Base-by-base conservation (phyloP, 345 rosid genomes). In the Clarkia xantiana region DNA sequence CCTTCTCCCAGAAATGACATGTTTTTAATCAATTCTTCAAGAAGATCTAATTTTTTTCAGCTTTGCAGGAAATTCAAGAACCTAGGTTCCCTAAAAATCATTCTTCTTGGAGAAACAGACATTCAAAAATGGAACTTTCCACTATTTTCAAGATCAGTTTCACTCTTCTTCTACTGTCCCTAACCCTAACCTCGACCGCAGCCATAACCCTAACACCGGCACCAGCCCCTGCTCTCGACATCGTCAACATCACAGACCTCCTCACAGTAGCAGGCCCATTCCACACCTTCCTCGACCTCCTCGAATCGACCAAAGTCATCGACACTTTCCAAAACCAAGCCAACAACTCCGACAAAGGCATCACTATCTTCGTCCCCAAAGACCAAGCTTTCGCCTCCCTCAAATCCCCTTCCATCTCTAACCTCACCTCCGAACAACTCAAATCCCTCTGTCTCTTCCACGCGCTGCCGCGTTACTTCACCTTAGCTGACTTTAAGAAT, bases 321-420 rank as follows among this genome's bases (percentile, higher is more conserved):
- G 88, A 77, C 11, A 86, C 93, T 23, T 76, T 90, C 72, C 96
- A 90, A 63, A 73, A 62, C 80, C 94, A 78, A 68, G 97, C 88
- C 57, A 90, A 90, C 81, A 76, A 78, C 62, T 83, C 93, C 0
- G 74, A 79, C 1, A 82, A 81, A 66, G 97, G 97, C 22, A 60
- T 89, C 48, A 89, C 95, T 10, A 67, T 89, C 52, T 89, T 89
- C 13, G 95, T 79, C 1, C 97, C 97, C 0, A 77, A 71, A 23
- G 89, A 85, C 42, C 55, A 69, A 3, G 94, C 97, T 51, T 85
- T 89, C 73, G 64, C 75, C 45, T 65, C 80, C 14, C 80, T 75
- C 10, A 90, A 73, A 69, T 71, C 62, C 40, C 81, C 90, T 53
- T 72, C 94, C 42, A 56, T 81, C 36, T 54, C 94, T 11, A 86